Evolutionary conservation across 768 basidiomycete species (phyloP).

Genomic region (Lactarius hatsudake): DNA sequence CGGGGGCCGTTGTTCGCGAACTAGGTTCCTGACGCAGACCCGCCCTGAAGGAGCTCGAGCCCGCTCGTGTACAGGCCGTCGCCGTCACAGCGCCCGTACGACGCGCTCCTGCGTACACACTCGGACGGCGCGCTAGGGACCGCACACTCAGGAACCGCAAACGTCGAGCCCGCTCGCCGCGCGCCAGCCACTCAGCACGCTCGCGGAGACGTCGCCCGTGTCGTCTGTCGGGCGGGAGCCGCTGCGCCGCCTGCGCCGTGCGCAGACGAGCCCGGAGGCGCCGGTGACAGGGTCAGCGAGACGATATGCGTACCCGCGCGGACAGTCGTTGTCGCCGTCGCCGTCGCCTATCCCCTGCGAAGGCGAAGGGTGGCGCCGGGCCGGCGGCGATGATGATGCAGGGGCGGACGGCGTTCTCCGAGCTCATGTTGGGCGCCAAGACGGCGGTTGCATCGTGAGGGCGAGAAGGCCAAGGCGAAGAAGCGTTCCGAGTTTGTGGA

Average conservation of each 20-base stretch:
- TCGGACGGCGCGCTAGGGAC: constrained; percentile 11
- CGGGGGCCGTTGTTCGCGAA: background rate
- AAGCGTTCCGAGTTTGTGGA: constrained; percentile 58
- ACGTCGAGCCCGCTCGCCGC: constrained; percentile 6
- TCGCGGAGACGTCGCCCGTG: constrained; percentile 18
- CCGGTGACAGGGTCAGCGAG: background rate
- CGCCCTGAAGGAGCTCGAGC: constrained; percentile 48
- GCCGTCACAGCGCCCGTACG: constrained; percentile 24
- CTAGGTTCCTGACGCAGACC: constrained; percentile 81
- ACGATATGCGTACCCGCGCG: constrained; percentile 12
- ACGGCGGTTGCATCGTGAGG: constrained; percentile 21
- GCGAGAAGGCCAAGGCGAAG: constrained; percentile 34
- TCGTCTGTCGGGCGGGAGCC: constrained; percentile 12
- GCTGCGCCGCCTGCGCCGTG: constrained; percentile 22
- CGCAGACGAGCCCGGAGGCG: constrained; percentile 9
- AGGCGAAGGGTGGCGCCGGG: constrained; percentile 1
- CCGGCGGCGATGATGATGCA: background rate
- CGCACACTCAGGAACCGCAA: background rate
- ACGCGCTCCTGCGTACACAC: constrained; percentile 26
- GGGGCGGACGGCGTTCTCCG: constrained; percentile 50
- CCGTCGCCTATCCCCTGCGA: constrained; percentile 17
- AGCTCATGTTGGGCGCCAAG: constrained; percentile 30
- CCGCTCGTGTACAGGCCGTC: constrained; percentile 49
- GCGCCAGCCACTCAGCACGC: constrained; percentile 27
- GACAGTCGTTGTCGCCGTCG: constrained; percentile 20